Evolutionary conservation across 202 grass and related monocot genomes (phyloP).

Genomic region (Panicum virgatum): DNA sequence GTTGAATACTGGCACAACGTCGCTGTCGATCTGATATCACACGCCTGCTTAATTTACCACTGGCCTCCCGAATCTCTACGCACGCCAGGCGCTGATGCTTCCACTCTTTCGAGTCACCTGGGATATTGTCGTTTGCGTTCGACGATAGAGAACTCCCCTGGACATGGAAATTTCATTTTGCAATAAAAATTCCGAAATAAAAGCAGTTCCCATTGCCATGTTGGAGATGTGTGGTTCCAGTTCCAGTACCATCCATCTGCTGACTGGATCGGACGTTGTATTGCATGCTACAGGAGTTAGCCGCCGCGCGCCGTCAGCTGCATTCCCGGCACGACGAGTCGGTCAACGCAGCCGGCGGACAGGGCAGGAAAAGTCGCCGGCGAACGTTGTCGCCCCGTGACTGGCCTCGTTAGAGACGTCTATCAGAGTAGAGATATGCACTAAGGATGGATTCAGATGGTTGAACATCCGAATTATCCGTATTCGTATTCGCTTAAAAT

Average conservation of each 20-base stretch:
- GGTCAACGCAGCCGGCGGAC: not conserved
- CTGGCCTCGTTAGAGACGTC: too few species aligned
- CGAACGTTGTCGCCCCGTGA: too few species aligned
- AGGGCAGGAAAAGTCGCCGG: not conserved
- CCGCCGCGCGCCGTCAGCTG: too few species aligned
- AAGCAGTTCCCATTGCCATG: too few species aligned
- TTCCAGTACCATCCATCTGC: not conserved
- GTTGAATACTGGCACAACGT: not conserved
- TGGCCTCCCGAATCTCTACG: not conserved
- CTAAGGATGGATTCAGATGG: too few species aligned
- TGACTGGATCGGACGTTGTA: not conserved
- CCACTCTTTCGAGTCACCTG: not conserved
- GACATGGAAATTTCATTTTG: too few species aligned
- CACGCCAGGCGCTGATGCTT: not conserved
- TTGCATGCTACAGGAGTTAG: too few species aligned
- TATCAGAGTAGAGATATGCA: too few species aligned
- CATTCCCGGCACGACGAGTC: too few species aligned
- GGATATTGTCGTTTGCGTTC: not conserved
- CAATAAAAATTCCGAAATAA: too few species aligned
- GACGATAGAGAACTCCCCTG: not conserved
- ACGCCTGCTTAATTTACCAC: not conserved
- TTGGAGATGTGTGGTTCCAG: not conserved
- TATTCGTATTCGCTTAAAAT: too few species aligned
- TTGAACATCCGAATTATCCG: too few species aligned
- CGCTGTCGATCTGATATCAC: not conserved